Conservation (phyloP, 805 yeast genomes). For the Yamadazyma ubonensis region DNA sequence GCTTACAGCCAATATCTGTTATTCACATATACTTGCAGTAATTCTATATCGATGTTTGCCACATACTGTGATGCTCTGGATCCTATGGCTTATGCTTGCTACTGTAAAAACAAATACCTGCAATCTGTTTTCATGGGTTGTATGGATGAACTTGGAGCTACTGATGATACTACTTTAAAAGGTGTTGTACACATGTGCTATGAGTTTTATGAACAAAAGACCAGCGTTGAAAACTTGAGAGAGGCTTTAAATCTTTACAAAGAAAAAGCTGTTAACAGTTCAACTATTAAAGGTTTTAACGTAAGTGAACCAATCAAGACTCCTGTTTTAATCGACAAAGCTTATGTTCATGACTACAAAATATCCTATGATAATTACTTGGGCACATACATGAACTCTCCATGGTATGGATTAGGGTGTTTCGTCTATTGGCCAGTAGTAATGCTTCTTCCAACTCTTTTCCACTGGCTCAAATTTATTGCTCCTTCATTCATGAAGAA, state of each 20-base stretch:
- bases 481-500: constrained; percentile 35
- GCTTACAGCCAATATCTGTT: background rate
- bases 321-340: constrained; percentile 21
- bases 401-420: constrained; percentile 36
- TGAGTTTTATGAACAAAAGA: constrained; percentile 18
- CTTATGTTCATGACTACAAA: constrained; percentile 5
- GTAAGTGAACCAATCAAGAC: constrained; percentile 18
- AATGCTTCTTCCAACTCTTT: constrained; percentile 39
- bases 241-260: constrained; percentile 17
- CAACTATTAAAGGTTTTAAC: constrained; percentile 26
- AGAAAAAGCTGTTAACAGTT: constrained; percentile 16
- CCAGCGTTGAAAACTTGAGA: constrained; percentile 18
- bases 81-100: constrained; percentile 17
- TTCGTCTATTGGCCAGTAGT: constrained; percentile 51
- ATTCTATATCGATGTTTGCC: constrained; percentile 1
- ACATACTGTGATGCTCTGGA: constrained; percentile 10
- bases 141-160: background rate
- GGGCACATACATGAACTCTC: constrained; percentile 24
- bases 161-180: background rate
- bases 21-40: background rate
- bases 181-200: constrained; percentile 19
- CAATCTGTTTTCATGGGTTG: constrained; percentile 35
- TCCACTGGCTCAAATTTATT: constrained; percentile 40
- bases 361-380: constrained; percentile 17
- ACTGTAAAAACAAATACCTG: constrained; percentile 26